Conservation (phyloP, 345 rosid species). For the Corchorus capsularis region DNA sequence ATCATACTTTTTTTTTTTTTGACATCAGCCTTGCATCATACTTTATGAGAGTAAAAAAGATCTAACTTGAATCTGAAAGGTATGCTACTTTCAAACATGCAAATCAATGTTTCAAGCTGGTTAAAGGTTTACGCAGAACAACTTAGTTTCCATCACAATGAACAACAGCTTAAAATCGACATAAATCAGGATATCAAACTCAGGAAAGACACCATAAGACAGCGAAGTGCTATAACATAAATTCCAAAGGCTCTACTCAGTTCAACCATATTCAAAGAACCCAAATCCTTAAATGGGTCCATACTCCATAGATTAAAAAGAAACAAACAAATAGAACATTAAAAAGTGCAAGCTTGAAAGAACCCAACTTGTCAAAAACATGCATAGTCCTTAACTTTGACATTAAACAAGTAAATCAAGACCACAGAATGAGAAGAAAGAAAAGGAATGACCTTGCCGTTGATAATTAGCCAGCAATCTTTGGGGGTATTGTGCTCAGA, state of each 20-base stretch:
- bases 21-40: neutral
- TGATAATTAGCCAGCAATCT: slow-evolving; percentile 75
- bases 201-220: neutral
- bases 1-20: neutral
- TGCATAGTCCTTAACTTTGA: neutral
- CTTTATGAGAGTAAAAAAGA: neutral
- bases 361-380: slow-evolving; percentile 19
- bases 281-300: neutral
- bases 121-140: neutral
- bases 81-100: neutral
- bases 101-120: neutral
- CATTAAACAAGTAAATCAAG: neutral
- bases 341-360: neutral
- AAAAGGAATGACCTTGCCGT: slow-evolving; percentile 49
- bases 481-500: slow-evolving; percentile 53
- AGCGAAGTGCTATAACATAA: neutral
- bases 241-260: neutral
- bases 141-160: neutral
- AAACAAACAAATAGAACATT: slow-evolving; percentile 10
- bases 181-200: neutral
- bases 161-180: neutral
- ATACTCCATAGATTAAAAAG: neutral
- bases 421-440: neutral
- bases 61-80: neutral
- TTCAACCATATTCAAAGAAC: neutral